A percentile compares a stretch with the other conserved stretches of the same genome.
Evolutionary conservation across 768 basidiomycete species (phyloP).

Genomic region (Hygrophoropsis aurantiaca): DNA sequence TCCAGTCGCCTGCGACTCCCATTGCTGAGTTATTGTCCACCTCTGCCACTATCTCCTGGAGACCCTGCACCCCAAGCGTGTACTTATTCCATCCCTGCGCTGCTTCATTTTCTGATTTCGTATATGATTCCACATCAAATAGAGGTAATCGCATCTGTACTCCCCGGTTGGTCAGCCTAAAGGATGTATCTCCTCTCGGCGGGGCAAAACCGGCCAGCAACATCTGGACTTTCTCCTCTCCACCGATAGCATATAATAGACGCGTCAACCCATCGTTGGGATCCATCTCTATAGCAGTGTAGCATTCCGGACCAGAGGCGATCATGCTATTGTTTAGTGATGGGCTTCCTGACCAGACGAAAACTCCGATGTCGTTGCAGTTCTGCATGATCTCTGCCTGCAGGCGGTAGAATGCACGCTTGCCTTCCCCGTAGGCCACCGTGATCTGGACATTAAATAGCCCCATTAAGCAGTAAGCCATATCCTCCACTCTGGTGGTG

Average conservation of each 20-base stretch:
- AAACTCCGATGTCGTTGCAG: conserved; percentile 19
- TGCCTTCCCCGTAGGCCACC: conserved; percentile 25
- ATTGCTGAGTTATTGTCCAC: too few species aligned
- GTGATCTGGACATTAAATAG: conserved; percentile 22
- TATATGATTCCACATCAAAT: too few species aligned
- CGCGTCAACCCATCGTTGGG: not conserved
- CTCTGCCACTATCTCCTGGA: too few species aligned
- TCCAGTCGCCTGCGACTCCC: too few species aligned
- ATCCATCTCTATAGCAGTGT: not conserved
- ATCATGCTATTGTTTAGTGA: not conserved
- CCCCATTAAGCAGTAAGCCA: conserved; percentile 25
- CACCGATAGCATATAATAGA: not conserved
- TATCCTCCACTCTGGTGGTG: conserved; percentile 26
- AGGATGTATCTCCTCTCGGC: not conserved
- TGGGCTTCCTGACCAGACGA: conserved; percentile 9
- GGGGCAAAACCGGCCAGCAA: not conserved
- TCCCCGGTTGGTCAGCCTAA: too few species aligned
- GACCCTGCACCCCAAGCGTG: too few species aligned
- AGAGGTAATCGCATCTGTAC: too few species aligned
- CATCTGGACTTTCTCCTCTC: not conserved
- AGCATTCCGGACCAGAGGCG: too few species aligned
- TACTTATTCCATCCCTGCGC: too few species aligned
- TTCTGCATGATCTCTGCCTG: conserved; percentile 18
- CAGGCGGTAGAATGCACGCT: conserved; percentile 22
- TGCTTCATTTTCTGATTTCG: too few species aligned